Evolutionary conservation across 805 yeast genomes (phyloP), one percentile per base, ranked within the genome.

Genomic region (Saccharomyces kudriavzevii): DNA sequence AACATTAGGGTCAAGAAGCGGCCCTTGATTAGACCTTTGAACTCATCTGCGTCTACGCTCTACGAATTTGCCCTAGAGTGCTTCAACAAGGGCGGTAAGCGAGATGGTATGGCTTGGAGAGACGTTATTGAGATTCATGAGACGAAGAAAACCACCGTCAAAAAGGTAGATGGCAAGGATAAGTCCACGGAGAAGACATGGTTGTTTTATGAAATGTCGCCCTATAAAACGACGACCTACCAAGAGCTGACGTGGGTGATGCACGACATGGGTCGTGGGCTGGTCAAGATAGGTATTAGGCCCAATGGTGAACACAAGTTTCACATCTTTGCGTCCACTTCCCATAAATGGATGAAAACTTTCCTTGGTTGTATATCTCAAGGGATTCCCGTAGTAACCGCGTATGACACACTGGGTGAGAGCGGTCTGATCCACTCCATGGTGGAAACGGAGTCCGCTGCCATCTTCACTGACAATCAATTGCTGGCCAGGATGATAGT

Each of bases 351-450:
- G 98, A 81, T 92, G 89, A 87, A 88, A 73, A 79, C 89, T 31
- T 92, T 83, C 60, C 71, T 89, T 57, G 96, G 91, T 13, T 79
- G 88, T 52, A 81, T 82, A 62, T 74, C 89, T 49, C 96, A 89
- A 70, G 72, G 80, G 49, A 83, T 94, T 55, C 87, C 98, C 20
- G 79, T 87, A 53, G 98, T 90, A 48, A 94, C 99, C n/a, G 98
- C 99, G 30, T 94, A 94, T 71, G 97, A 91, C 70, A 89, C 97
- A 29, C 76, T 91, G 60, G 97, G 97, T 55, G 96, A 89, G 71
- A 77, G 78, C 43, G 96, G 96, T 40, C 78, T 91, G 66, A 86
- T 85, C 52, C 96, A 87, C 70, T 90, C 97, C 2, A 77, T 94
- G 67, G 77, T 79, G 31, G 87, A 91, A 73, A 89, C 98, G 2